phyloP scores from a whole-genome alignment of 257 asterid genomes.

The Nicotiana noctiflora region DNA sequence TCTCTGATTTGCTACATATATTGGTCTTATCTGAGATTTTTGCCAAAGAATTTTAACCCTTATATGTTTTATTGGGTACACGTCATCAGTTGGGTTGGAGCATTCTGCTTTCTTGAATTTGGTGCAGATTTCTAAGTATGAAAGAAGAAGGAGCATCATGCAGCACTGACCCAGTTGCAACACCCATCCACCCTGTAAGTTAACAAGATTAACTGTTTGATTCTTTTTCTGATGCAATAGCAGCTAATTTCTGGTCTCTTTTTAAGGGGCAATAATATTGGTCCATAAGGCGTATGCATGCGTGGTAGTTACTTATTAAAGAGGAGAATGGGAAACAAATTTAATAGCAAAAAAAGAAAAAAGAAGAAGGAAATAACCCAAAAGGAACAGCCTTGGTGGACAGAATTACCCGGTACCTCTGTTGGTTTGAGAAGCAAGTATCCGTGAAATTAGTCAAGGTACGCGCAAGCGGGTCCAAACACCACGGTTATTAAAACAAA shows the following conservation, averaged over 20 bases:
- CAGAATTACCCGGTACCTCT: no score
- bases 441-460: no score
- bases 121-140: conserved; percentile 31
- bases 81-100: background rate
- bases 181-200: background rate
- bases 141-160: conserved; percentile 55
- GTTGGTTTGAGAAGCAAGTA: no score
- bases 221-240: background rate
- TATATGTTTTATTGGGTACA: background rate
- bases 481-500: background rate
- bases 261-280: background rate
- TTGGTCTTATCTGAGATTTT: background rate
- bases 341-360: background rate
- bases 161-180: conserved; percentile 36
- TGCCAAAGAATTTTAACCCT: conserved; percentile 5
- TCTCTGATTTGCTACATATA: background rate
- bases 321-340: background rate
- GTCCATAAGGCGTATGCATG: background rate
- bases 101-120: background rate
- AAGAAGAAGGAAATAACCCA: background rate
- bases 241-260: background rate
- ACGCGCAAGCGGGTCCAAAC: no score
- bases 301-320: background rate
- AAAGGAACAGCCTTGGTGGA: background rate
- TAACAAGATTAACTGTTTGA: background rate